Conservation (phyloP, 768 basidiomycete genomes). For the Tricholoma hemisulphureum region DNA sequence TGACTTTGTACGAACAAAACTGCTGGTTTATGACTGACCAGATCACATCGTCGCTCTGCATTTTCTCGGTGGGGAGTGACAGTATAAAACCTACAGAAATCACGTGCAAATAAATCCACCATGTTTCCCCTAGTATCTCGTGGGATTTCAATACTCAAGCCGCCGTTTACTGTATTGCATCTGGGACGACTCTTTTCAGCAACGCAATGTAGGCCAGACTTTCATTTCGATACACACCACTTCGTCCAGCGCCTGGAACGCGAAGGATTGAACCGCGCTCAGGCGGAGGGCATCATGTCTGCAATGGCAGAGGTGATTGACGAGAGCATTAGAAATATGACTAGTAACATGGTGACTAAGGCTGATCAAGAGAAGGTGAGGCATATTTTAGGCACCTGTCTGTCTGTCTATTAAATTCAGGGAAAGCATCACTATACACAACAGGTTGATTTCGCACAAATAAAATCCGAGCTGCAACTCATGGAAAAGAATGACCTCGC, state of each 20-base stretch:
- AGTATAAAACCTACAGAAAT: neutral
- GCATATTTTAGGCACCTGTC: neutral
- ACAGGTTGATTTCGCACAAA: constrained; percentile 94
- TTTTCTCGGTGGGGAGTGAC: constrained; percentile 22
- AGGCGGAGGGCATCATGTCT: constrained; percentile 96
- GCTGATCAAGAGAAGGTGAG: constrained; percentile 93
- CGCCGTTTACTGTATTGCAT: neutral
- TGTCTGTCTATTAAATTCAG: neutral
- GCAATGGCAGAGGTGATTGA: constrained; percentile 97
- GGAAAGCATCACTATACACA: constrained; percentile 86
- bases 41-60: constrained; percentile 98
- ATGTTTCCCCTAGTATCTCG: constrained; percentile 11
- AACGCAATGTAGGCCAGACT: constrained; percentile 37
- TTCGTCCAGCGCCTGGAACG: constrained; percentile 89
- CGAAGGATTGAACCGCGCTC: constrained; percentile 84
- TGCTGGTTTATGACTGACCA: constrained; percentile 94
- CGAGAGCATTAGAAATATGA: constrained; percentile 96
- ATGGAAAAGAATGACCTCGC: constrained; percentile 97
- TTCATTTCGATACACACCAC: constrained; percentile 94
- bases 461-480: constrained; percentile 93
- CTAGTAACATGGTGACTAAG: constrained; percentile 92
- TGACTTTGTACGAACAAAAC: constrained; percentile 99
- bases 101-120: neutral
- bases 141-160: neutral
- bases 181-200: constrained; percentile 30